Conservation (phyloP, 1,284 basidiomycete species). For the Trichosporon sp. region DNA sequence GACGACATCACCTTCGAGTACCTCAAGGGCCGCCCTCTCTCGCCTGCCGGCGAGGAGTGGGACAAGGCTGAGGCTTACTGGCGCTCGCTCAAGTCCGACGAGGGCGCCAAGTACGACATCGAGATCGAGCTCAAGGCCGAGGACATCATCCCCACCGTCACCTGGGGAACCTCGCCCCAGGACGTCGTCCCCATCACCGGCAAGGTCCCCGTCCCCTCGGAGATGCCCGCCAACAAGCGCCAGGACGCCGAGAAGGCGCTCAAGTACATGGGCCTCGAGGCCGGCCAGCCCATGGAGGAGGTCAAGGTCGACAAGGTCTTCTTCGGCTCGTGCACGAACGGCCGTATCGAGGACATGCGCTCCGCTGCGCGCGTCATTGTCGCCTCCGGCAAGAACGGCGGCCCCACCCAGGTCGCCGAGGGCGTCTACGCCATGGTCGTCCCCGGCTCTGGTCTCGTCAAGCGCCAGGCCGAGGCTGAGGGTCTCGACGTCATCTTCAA, state of each 20-base stretch:
- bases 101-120: conserved; percentile 83
- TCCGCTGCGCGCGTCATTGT: conserved; percentile 80
- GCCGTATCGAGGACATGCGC: conserved; percentile 90
- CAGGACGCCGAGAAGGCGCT: conserved; percentile 74
- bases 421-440: conserved; percentile 89
- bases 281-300: conserved; percentile 79
- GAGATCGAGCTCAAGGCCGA: conserved; percentile 79
- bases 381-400: conserved; percentile 45
- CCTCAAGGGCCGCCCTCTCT: conserved; percentile 76
- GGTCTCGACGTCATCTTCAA: conserved; percentile 87
- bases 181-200: conserved; percentile 87
- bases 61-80: conserved; percentile 83
- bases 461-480: conserved; percentile 90
- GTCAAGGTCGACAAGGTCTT: conserved; percentile 88
- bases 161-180: conserved; percentile 95
- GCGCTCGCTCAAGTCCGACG: conserved; percentile 77
- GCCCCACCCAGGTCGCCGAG: conserved; percentile 62
- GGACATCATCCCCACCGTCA: conserved; percentile 89
- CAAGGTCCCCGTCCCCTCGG: conserved; percentile 72
- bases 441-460: conserved; percentile 89
- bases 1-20: conserved; percentile 88
- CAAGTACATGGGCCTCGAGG: conserved; percentile 83
- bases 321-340: conserved; percentile 95
- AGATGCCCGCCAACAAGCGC: conserved; percentile 65
- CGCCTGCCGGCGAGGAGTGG: conserved; percentile 75